Evolutionary conservation across 2,329 filamentous ascomycete species (phyloP).

Genomic region (Epichloe brachyelytri): DNA sequence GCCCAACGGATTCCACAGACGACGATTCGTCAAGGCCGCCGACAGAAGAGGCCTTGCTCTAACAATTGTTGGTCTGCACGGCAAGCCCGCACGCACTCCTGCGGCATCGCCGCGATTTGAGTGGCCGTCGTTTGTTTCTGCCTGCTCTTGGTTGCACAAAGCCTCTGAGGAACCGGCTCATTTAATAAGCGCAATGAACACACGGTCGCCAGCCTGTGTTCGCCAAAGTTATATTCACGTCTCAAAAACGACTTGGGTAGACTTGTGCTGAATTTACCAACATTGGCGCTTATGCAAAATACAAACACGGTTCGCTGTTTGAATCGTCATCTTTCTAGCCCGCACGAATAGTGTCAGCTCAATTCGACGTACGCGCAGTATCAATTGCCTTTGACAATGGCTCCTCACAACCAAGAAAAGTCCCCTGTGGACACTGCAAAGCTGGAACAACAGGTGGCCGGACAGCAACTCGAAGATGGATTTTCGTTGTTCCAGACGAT

Average conservation of each 20-base stretch:
- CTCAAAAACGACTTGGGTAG: not conserved
- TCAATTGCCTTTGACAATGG: not conserved
- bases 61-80: not conserved
- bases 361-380: not conserved
- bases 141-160: not conserved
- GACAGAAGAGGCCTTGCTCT: not conserved
- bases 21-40: not conserved
- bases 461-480: not conserved
- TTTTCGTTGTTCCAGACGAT: slow-evolving; percentile 2
- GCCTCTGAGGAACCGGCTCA: not conserved
- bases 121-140: not conserved
- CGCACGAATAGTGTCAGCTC: not conserved
- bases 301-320: not conserved
- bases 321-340: not conserved
- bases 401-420: not conserved
- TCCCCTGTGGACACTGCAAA: slow-evolving; percentile 4
- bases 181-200: not conserved
- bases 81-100: not conserved
- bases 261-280: not conserved
- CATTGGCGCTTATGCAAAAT: no score
- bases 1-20: not conserved
- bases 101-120: not conserved
- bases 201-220: not conserved
- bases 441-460: slow-evolving; percentile 8
- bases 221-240: not conserved